Conservation (phyloP, 306 rosid genomes). For the Prosopis cineraria region DNA sequence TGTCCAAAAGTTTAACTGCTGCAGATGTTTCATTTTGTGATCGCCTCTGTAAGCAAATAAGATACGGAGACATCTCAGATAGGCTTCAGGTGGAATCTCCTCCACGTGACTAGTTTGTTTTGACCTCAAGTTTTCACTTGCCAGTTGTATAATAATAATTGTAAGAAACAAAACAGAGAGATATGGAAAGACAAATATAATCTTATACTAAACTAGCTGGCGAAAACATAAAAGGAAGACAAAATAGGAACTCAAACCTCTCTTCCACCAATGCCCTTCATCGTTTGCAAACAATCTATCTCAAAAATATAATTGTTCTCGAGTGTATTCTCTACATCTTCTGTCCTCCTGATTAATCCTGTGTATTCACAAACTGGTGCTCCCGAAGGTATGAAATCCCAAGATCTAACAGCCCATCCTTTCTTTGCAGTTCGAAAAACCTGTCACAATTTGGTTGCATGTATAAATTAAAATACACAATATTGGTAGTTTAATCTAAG, state of each 20-base stretch:
- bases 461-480: not conserved
- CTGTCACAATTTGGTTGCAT: constrained; percentile 45
- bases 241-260: constrained; percentile 53
- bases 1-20: constrained; percentile 46
- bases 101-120: not conserved
- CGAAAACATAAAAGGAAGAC: not conserved
- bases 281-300: constrained; percentile 92
- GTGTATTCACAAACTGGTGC: constrained; percentile 95
- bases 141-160: too few relatives aligned
- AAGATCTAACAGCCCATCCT: constrained; percentile 98
- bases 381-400: constrained; percentile 98
- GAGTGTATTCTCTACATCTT: constrained; percentile 63
- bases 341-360: constrained; percentile 74
- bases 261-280: constrained; percentile 88
- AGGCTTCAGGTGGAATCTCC: not conserved
- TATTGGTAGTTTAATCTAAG: not conserved
- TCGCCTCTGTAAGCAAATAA: constrained; percentile 59
- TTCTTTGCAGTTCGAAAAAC: constrained; percentile 89
- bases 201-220: not conserved
- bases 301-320: constrained; percentile 90
- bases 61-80: not conserved
- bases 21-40: constrained; percentile 51
- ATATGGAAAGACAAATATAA: constrained; percentile 6
- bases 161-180: not conserved
- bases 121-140: not conserved